These are phyloP conservation scores for Eucalyptus lansdowneana DNA, from an alignment of 345 rosid species.

Conservation along the genomic window DNA sequence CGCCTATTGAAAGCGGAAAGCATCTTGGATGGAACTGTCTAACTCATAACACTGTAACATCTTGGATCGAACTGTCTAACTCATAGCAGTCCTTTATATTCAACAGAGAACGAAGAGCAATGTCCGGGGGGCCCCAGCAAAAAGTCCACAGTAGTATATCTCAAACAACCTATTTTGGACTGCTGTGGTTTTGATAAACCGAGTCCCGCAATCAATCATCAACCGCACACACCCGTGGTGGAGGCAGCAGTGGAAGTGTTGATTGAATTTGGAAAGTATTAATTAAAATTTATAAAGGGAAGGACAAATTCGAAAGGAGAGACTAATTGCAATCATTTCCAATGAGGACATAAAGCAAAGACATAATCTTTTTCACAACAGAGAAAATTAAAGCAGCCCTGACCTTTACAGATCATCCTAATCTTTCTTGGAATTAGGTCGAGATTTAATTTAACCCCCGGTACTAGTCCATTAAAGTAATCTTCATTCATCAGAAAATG, in stretches of 20 bases:
- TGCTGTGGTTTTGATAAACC: not conserved
- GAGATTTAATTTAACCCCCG: not conserved
- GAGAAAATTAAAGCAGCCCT: not conserved
- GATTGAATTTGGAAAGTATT: not conserved
- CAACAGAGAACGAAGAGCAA: not conserved
- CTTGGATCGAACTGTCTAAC: not conserved
- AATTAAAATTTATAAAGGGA: not conserved
- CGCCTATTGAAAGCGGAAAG: fast-evolving
- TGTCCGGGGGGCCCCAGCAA: not conserved
- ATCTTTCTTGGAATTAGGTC: not conserved
- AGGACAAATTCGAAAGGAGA: not conserved
- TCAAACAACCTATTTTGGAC: not conserved
- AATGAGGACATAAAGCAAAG: not conserved
- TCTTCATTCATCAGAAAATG: not conserved
- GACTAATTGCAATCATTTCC: not conserved
- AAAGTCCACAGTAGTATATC: not conserved
- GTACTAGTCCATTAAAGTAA: not conserved
- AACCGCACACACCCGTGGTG: not conserved
- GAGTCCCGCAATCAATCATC: not conserved
- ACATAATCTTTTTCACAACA: not conserved
- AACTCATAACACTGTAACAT: not conserved
- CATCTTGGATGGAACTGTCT: not conserved
- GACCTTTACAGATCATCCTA: not conserved
- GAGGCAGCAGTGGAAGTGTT: not conserved
- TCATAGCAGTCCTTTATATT: not conserved